Evolutionary conservation across 805 yeast species (phyloP).

Genomic region (Ascoidea tarda): DNA sequence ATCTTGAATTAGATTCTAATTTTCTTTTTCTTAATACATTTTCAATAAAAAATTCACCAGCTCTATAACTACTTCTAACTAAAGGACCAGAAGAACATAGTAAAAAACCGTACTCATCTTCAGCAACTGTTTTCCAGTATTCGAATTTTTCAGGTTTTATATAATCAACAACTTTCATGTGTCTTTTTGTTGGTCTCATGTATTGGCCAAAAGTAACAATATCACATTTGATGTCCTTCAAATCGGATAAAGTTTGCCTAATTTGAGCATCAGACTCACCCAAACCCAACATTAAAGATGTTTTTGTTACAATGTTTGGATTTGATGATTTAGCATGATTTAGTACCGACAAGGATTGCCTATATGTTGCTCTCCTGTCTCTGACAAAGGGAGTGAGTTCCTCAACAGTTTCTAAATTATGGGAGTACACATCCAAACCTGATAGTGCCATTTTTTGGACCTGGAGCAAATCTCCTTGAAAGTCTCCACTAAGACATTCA

Average conservation of each 20-base stretch:
- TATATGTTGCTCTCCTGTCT: constrained; percentile 92
- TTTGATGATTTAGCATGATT: constrained; percentile 66
- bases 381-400: constrained; percentile 88
- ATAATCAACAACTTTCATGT: constrained; percentile 95
- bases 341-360: constrained; percentile 72
- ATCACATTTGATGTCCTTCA: constrained; percentile 69
- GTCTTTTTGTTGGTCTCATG: constrained; percentile 98
- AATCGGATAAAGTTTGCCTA: constrained; percentile 55
- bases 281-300: constrained; percentile 91
- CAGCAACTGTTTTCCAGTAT: constrained; percentile 77
- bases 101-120: constrained; percentile 74
- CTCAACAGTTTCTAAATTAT: constrained; percentile 93
- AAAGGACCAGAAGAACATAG: constrained; percentile 97
- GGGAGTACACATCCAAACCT: constrained; percentile 94
- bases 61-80: constrained; percentile 93
- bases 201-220: constrained; percentile 98
- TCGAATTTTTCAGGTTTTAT: constrained; percentile 90
- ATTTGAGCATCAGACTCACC: constrained; percentile 94
- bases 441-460: constrained; percentile 69
- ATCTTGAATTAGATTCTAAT: background rate
- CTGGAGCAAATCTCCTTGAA: constrained; percentile 77
- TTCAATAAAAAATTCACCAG: constrained; percentile 96
- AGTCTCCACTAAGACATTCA: constrained; percentile 91
- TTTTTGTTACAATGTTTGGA: constrained; percentile 73
- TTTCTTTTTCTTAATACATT: constrained; percentile 66